Base-by-base conservation (phyloP, 148 eudicot species). In the Drosera capensis region DNA sequence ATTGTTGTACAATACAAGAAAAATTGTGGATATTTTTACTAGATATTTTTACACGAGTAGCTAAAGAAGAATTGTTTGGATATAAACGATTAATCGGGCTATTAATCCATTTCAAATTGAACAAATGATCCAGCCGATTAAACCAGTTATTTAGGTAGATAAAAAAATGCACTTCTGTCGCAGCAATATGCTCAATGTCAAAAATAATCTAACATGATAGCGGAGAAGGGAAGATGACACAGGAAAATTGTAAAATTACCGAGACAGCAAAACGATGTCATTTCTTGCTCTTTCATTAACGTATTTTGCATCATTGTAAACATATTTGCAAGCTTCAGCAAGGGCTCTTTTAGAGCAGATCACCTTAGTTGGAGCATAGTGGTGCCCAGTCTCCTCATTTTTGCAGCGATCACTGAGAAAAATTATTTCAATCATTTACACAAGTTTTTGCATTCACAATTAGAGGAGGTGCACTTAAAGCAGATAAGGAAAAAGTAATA, bases 221-320 rank as follows among this genome's bases (percentile, higher is more conserved):
- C 18, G 26, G 26, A 39, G 3, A 29, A 2, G 8, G 15, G 25
- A 43, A 53, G 48, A 7, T 25, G 13, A n/a, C 19, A 24, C 13
- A 30, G 13, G 14, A 30, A 24, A n/a, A n/a, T 34, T 34, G 38
- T 15, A 9, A 2, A 34, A 2, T 55, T 83, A 88, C 97, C 93
- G 83, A 48, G 97, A 88, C 64, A 88, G 93, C 69, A 88, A 57
- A 48, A 84, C 64, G 23, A 88, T 77, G 51, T 88, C 97, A 65
- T 65, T 84, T 23, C 65, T 72, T 29, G 94, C 97, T 66, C 94
- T 78, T 80, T 88, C 87, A 49, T 90, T 78, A 14, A 84, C 81
- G 61, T 49, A 80, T 63, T 73, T 84, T 43, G 97, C 97, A 59
- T 88, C 97, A 51, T 84, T 84, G 45, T 63, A 58, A 36, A 57